Evolutionary conservation across 2,329 filamentous ascomycete species (phyloP), one percentile per base, ranked within the genome.

Genomic region (Colletotrichum abscissum): DNA sequence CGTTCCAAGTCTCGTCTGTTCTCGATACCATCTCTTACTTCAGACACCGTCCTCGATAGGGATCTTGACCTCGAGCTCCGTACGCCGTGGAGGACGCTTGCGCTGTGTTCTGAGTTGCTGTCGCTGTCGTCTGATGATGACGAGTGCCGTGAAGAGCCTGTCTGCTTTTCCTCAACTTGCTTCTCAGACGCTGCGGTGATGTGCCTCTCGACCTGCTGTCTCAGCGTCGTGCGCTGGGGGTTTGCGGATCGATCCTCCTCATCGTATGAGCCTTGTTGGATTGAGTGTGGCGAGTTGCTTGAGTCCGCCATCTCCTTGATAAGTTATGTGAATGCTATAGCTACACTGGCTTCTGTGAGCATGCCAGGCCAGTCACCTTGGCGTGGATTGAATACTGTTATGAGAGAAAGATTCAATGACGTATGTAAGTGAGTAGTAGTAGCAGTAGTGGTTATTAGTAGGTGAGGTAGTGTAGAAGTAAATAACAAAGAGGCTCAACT

Each of bases 21-120:
- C 56, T 67, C 67, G 69, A 85, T 82, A 38, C 82, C 84, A 74
- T 85, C 84, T 33, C 81, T 79, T 8, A 84, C 79, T 63, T 85
- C 83, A 1, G 83, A 83, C 7, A 84, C 77, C 33, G 79, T 81
- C 62, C 80, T 78, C 4, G 82, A 81, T 4, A 83, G 72, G 22
- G 73, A 30, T 54, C 67, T 11, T n/a, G 52, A n/a, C 60, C 69
- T 30, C 49, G 64, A 35, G 49, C 24, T n/a, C 16, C 49, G 38
- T 28, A 16, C 35, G 64, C 30, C n/a, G n/a, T 65, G 38, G 26
- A 14, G 38, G 16, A 24, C 63, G 49, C 46, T 26, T 26, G 24
- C 63, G 7, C 63, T 57, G 63, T 46, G 42, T 46, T 38, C 59
- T 42, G 63, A 71, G 22, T 28, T 66, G 52, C 63, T 9, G 35